Evolutionary conservation across 257 asterid genomes (phyloP).

Genomic region (Nicotiana sylvestris): DNA sequence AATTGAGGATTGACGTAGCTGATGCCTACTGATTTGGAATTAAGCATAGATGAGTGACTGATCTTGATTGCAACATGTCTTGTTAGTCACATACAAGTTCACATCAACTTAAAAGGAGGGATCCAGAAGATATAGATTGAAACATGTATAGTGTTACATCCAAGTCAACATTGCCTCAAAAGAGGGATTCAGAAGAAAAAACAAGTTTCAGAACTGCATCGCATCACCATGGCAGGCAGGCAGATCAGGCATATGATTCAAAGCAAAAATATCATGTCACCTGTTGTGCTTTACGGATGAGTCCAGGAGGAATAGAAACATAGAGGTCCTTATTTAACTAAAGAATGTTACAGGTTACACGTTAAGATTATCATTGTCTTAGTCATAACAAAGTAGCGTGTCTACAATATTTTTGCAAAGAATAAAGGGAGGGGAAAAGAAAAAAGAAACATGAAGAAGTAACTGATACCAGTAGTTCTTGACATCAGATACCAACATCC

Average conservation of each 20-base stretch:
- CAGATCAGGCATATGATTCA: background rate
- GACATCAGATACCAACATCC: conserved; percentile 8
- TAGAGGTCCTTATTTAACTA: background rate
- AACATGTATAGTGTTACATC: background rate
- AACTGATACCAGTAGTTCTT: background rate
- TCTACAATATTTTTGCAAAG: background rate
- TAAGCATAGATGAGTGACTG: background rate
- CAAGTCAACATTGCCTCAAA: background rate
- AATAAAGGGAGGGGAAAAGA: background rate
- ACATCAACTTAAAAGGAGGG: background rate
- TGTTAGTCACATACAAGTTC: background rate
- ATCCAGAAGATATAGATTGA: background rate
- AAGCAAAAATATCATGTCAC: background rate
- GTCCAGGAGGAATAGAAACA: background rate
- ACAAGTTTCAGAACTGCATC: background rate
- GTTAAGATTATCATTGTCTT: conserved; percentile 4
- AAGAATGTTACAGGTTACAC: conserved; percentile 7
- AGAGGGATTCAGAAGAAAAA: background rate
- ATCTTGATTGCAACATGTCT: background rate
- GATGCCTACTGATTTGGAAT: background rate
- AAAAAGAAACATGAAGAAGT: background rate
- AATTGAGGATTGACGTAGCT: background rate
- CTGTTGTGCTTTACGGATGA: background rate
- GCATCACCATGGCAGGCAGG: background rate
- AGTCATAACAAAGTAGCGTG: background rate